Evolutionary conservation across 1,284 basidiomycete genomes (phyloP).

Genomic region (Bondarzewia mesenterica): DNA sequence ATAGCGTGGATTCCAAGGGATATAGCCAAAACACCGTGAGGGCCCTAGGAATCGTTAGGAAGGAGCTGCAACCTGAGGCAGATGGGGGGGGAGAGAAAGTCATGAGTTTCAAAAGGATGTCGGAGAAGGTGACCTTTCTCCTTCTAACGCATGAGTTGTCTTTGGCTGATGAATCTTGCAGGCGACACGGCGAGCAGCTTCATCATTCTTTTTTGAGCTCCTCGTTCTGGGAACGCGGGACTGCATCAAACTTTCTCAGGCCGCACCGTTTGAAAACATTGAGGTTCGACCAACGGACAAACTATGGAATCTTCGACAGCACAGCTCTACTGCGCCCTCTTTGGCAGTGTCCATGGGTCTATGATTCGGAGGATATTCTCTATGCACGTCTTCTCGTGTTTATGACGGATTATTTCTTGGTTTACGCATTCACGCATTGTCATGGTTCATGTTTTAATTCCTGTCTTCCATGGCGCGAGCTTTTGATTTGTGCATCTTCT

Average conservation of each 20-base stretch:
- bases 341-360: slow-evolving; percentile 14
- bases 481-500: too few species aligned
- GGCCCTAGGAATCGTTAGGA: slow-evolving; percentile 77
- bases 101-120: slow-evolving; percentile 68
- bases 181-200: slow-evolving; percentile 85
- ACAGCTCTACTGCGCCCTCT: slow-evolving; percentile 37
- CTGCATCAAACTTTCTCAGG: slow-evolving; percentile 76
- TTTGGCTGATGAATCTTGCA: slow-evolving; percentile 22
- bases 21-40: slow-evolving; percentile 89
- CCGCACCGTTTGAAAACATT: slow-evolving; percentile 77
- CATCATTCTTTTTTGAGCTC: slow-evolving; percentile 96
- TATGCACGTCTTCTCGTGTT: background rate
- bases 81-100: slow-evolving; percentile 45
- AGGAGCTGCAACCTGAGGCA: slow-evolving; percentile 55
- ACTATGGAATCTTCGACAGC: slow-evolving; percentile 70
- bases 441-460: background rate
- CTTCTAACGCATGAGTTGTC: slow-evolving; percentile 1
- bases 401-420: background rate
- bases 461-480: background rate
- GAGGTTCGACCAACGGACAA: slow-evolving; percentile 76
- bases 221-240: slow-evolving; percentile 91
- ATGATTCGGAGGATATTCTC: slow-evolving; percentile 5
- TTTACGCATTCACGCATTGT: background rate
- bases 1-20: slow-evolving; percentile 55
- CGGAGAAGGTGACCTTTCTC: slow-evolving; percentile 51